phyloP scores from a whole-genome alignment of 1,284 basidiomycete species.

The Rhodotorula sp. region DNA sequence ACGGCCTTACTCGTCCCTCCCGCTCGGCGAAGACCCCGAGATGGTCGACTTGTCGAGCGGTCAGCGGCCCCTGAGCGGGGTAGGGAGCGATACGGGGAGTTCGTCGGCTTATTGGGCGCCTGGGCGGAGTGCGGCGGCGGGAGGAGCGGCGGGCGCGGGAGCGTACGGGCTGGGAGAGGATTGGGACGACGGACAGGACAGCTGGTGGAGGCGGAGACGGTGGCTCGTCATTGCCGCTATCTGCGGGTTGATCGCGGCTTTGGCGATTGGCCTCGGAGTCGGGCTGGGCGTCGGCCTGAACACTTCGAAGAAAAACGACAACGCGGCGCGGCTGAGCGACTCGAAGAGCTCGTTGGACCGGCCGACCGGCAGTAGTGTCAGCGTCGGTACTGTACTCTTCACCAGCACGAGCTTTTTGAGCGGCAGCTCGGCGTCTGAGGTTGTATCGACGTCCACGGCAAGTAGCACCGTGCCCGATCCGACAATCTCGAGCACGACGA shows the following conservation, averaged over 20 bases:
- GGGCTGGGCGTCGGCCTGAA: conserved; percentile 33
- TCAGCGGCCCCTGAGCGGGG: conserved; percentile 1
- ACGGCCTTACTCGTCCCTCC: conserved; percentile 5
- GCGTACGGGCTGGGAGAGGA: conserved; percentile 10
- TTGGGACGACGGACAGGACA: conserved; percentile 16
- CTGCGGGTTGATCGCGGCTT: conserved; percentile 10
- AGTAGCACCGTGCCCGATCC: background rate
- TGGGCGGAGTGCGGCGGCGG: background rate
- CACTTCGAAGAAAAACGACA: conserved; percentile 1
- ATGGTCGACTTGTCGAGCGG: conserved; percentile 23
- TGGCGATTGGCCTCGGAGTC: conserved; percentile 31
- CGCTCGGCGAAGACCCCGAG: conserved; percentile 23
- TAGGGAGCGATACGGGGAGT: background rate
- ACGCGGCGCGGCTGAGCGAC: conserved; percentile 15
- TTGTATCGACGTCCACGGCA: background rate
- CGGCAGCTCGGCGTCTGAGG: background rate
- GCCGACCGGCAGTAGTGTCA: conserved; percentile 2
- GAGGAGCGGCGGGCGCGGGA: background rate
- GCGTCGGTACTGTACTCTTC: conserved; percentile 5
- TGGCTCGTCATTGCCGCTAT: conserved; percentile 17
- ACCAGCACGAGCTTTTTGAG: conserved; percentile 17
- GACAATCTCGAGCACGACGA: background rate
- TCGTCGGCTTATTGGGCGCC: conserved; percentile 32
- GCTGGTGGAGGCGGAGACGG: conserved; percentile 4
- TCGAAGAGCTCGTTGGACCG: background rate